These are phyloP conservation scores for Emydomyces testavorans DNA, from an alignment of 2,329 filamentous ascomycete genomes.

Conservation along the genomic window DNA sequence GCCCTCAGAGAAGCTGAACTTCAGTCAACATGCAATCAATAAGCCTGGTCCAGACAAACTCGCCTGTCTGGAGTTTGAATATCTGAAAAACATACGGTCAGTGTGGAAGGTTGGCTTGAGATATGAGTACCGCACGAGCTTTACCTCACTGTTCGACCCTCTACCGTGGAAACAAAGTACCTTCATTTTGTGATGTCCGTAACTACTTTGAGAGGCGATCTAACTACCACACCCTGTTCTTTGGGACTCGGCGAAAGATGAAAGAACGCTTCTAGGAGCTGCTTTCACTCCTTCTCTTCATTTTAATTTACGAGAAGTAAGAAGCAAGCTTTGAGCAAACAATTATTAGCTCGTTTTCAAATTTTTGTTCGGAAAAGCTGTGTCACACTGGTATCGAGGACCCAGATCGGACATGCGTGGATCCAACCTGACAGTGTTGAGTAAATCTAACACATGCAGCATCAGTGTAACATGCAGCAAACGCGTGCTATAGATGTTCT, in stretches of 20 bases:
- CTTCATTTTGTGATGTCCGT: conserved; percentile 9
- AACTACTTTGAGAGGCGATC: neutral
- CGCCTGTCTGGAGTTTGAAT: conserved; percentile 13
- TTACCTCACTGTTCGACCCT: conserved; percentile 15
- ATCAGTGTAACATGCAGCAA: neutral
- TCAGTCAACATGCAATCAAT: neutral
- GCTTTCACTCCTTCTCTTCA: too few species aligned
- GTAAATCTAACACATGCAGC: neutral
- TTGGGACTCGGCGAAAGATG: too few species aligned
- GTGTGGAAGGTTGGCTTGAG: neutral
- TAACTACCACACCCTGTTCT: too few species aligned
- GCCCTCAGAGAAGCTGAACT: conserved; percentile 10
- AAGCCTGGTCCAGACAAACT: neutral
- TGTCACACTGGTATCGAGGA: neutral
- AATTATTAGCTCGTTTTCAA: neutral
- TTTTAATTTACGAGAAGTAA: too few species aligned
- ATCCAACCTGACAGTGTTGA: neutral
- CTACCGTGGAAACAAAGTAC: conserved; percentile 14
- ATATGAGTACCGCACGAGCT: neutral
- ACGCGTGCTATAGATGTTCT: neutral
- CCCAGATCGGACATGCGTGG: neutral
- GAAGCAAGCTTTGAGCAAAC: too few species aligned
- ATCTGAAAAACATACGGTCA: conserved; percentile 5
- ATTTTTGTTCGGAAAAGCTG: neutral
- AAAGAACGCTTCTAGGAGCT: too few species aligned